These are phyloP conservation scores for Aspergillus sp. DNA, from an alignment of 2,329 filamentous ascomycete species.

Conservation along the genomic window DNA sequence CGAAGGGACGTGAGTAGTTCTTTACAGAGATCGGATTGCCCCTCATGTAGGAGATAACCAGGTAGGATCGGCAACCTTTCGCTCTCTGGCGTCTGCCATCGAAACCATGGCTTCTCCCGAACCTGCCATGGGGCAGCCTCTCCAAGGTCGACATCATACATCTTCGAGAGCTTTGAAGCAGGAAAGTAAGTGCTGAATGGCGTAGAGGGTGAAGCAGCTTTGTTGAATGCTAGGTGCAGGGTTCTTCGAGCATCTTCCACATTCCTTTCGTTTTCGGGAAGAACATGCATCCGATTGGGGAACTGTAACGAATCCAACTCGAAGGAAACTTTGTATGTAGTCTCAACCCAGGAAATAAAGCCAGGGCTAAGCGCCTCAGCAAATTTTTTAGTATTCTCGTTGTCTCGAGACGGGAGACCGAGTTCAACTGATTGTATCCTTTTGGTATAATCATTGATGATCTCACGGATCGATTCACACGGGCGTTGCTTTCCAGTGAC, in stretches of 20 bases:
- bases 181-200: conserved; percentile 39
- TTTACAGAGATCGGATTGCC: conserved; percentile 31
- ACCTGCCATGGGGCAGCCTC: conserved; percentile 31
- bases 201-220: conserved; percentile 17
- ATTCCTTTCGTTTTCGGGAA: conserved; percentile 30
- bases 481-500: conserved; percentile 34
- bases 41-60: conserved; percentile 30
- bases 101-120: conserved; percentile 35
- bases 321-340: conserved; percentile 32
- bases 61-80: conserved; percentile 15
- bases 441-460: conserved; percentile 30
- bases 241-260: conserved; percentile 36
- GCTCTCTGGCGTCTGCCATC: conserved; percentile 34
- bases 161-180: conserved; percentile 25
- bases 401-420: conserved; percentile 20
- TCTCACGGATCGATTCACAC: conserved; percentile 36
- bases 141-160: conserved; percentile 26
- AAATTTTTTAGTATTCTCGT: conserved; percentile 14
- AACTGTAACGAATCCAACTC: conserved; percentile 19
- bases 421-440: conserved; percentile 32
- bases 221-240: conserved; percentile 32
- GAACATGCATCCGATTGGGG: conserved; percentile 32
- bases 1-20: conserved; percentile 34
- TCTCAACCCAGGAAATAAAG: conserved; percentile 36
- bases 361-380: conserved; percentile 21